A percentile compares a stretch with the other conserved stretches of the same genome.
phyloP scores from a whole-genome alignment of 2,329 filamentous ascomycete genomes.

The Aspergillus awamori region DNA sequence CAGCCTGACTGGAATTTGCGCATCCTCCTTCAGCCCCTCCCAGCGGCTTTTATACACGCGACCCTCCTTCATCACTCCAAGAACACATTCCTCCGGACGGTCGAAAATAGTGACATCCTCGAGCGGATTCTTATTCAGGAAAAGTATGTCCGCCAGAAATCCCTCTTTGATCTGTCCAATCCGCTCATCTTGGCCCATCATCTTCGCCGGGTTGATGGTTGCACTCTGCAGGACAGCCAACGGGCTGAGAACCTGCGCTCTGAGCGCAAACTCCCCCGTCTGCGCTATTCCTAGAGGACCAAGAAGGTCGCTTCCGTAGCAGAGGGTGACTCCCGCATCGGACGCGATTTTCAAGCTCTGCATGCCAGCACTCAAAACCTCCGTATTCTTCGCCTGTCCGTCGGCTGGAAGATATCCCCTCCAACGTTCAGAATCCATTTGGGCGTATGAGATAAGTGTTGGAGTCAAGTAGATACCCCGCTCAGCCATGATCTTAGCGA shows the following conservation, averaged over 20 bases:
- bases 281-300: slow-evolving; percentile 55
- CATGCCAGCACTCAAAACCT: slow-evolving; percentile 54
- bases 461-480: slow-evolving; percentile 56
- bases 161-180: slow-evolving; percentile 57
- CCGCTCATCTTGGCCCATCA: slow-evolving; percentile 50
- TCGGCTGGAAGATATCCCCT: slow-evolving; percentile 32
- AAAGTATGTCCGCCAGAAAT: slow-evolving; percentile 57
- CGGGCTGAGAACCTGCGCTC: slow-evolving; percentile 47
- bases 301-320: slow-evolving; percentile 59
- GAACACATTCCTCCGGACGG: slow-evolving; percentile 49
- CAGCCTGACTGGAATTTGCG: slow-evolving; percentile 1
- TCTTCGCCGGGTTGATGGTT: slow-evolving; percentile 56
- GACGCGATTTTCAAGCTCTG: slow-evolving; percentile 52
- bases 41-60: slow-evolving; percentile 37
- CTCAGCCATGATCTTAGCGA: slow-evolving; percentile 55
- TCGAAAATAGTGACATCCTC: slow-evolving; percentile 59
- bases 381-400: slow-evolving; percentile 54
- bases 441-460: slow-evolving; percentile 56
- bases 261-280: slow-evolving; percentile 53
- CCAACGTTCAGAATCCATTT: slow-evolving; percentile 45
- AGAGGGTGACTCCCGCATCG: slow-evolving; percentile 58
- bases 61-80: slow-evolving; percentile 60
- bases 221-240: slow-evolving; percentile 54
- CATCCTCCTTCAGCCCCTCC: slow-evolving; percentile 7
- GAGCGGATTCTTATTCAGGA: slow-evolving; percentile 57